Evolutionary conservation across 202 grass and related monocot genomes (phyloP).

Genomic region (Hordeum pubiflorum): DNA sequence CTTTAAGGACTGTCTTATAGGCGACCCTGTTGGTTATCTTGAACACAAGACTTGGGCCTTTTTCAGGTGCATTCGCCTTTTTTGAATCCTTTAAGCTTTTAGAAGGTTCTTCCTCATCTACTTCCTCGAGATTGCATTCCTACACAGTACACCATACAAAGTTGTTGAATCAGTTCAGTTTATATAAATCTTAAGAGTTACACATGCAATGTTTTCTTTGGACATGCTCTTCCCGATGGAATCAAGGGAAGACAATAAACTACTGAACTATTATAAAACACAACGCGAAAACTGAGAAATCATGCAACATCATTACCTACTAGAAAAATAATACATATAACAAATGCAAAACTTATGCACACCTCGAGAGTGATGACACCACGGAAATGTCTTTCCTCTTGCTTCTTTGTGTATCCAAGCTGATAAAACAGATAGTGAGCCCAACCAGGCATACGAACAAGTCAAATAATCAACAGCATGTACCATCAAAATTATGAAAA

Average conservation of each 20-base stretch:
- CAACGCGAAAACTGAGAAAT: background rate
- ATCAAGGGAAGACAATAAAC: background rate
- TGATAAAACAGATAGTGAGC: slow-evolving; percentile 34
- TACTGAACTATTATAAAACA: background rate
- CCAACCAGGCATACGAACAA: slow-evolving; percentile 14
- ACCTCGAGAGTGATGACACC: slow-evolving; percentile 96
- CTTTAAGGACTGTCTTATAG: slow-evolving; percentile 98
- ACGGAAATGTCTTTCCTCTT: slow-evolving; percentile 90
- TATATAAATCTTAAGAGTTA: background rate
- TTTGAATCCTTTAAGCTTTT: slow-evolving; percentile 96
- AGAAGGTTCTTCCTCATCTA: slow-evolving; percentile 81
- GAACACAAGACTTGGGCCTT: slow-evolving; percentile 69
- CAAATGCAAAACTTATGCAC: slow-evolving; percentile 11
- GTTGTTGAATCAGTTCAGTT: background rate
- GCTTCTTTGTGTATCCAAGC: slow-evolving; percentile 98
- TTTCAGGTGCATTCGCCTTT: slow-evolving; percentile 73
- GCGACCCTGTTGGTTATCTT: slow-evolving; percentile 93
- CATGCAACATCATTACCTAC: background rate
- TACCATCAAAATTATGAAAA: background rate
- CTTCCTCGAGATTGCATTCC: slow-evolving; percentile 96
- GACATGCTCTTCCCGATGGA: background rate
- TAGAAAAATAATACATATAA: background rate
- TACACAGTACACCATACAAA: slow-evolving; percentile 25
- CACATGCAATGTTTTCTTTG: slow-evolving; percentile 1
- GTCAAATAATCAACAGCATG: slow-evolving; percentile 12